These are phyloP conservation scores for Sporisorium sorghi DNA, from an alignment of 1,284 basidiomycete genomes.

Conservation along the genomic window DNA sequence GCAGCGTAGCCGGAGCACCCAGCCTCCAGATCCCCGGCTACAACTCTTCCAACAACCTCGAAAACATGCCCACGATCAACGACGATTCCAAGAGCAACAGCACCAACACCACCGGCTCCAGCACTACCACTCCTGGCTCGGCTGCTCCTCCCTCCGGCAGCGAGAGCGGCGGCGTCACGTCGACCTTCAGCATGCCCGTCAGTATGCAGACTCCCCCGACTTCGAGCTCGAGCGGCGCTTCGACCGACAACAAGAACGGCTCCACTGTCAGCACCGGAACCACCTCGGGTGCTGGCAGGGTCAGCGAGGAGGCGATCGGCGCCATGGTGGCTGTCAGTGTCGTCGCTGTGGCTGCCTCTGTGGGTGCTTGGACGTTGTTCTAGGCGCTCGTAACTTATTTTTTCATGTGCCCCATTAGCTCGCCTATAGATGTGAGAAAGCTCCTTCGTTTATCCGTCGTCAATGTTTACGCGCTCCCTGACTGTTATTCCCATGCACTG, in stretches of 20 bases:
- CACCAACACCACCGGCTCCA: slow-evolving; percentile 3
- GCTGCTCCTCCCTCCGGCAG: slow-evolving; percentile 4
- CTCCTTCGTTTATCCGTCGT: not conserved
- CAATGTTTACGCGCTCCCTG: not conserved
- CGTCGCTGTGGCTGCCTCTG: slow-evolving; percentile 14
- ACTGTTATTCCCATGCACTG: not conserved
- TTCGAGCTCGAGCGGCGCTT: slow-evolving; percentile 2
- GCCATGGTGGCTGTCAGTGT: slow-evolving; percentile 10
- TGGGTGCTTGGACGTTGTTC: slow-evolving; percentile 28
- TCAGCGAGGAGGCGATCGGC: not conserved
- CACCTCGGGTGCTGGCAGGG: not conserved
- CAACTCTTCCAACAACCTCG: slow-evolving; percentile 23
- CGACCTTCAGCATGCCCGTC: slow-evolving; percentile 18
- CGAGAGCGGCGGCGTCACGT: slow-evolving; percentile 9
- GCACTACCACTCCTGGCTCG: not conserved
- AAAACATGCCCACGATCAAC: slow-evolving; percentile 42
- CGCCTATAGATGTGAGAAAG: not conserved
- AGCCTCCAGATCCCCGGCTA: slow-evolving; percentile 39
- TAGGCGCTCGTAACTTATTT: not conserved
- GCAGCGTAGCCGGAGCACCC: slow-evolving; percentile 21
- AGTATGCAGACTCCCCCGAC: slow-evolving; percentile 9
- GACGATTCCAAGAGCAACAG: slow-evolving; percentile 14
- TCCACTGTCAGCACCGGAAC: not conserved
- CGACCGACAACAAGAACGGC: not conserved
- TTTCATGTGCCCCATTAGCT: not conserved